Evolutionary conservation across 768 basidiomycete genomes (phyloP).

Genomic region (Fomitopsis serialis): DNA sequence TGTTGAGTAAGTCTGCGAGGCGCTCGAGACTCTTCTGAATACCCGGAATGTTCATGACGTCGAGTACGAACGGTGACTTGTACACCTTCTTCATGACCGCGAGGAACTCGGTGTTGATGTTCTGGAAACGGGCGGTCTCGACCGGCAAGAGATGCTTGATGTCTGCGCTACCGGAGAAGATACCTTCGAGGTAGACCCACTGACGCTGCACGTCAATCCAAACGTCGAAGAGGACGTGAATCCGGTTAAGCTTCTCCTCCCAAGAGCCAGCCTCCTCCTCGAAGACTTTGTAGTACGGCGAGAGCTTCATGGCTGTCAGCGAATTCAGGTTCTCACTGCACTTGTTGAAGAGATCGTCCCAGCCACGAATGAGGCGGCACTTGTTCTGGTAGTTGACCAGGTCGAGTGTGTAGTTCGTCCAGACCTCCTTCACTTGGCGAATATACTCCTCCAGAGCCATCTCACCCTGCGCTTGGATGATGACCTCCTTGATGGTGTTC

Average conservation of each 20-base stretch:
- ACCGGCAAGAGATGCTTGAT: slow-evolving; percentile 98
- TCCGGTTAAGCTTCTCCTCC: slow-evolving; percentile 95
- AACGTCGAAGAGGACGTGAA: slow-evolving; percentile 95
- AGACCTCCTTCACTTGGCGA: slow-evolving; percentile 93
- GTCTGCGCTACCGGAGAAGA: slow-evolving; percentile 98
- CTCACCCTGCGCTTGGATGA: slow-evolving; percentile 97
- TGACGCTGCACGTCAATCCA: slow-evolving; percentile 99
- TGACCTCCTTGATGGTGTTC: slow-evolving; percentile 84
- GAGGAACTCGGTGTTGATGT: slow-evolving; percentile 97
- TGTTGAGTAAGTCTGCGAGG: slow-evolving; percentile 90
- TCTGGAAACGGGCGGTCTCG: slow-evolving; percentile 95
- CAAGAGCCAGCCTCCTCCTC: slow-evolving; percentile 92
- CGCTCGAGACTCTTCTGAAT: slow-evolving; percentile 98
- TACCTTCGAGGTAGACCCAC: slow-evolving; percentile 99
- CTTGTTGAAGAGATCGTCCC: slow-evolving; percentile 96
- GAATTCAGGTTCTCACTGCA: slow-evolving; percentile 97
- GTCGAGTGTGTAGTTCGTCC: slow-evolving; percentile 94
- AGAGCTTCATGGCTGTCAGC: slow-evolving; percentile 93
- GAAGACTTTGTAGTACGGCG: slow-evolving; percentile 98
- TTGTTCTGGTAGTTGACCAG: slow-evolving; percentile 99
- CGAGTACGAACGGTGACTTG: slow-evolving; percentile 96
- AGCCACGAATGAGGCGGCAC: slow-evolving; percentile 91
- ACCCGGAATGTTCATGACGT: slow-evolving; percentile 93
- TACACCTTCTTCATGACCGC: slow-evolving; percentile 99
- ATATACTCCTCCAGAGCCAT: slow-evolving; percentile 96